A percentile compares a stretch with the other conserved stretches of the same genome.
phyloP scores from a whole-genome alignment of 2,329 filamentous ascomycete species.

The Shiraia sp. region DNA sequence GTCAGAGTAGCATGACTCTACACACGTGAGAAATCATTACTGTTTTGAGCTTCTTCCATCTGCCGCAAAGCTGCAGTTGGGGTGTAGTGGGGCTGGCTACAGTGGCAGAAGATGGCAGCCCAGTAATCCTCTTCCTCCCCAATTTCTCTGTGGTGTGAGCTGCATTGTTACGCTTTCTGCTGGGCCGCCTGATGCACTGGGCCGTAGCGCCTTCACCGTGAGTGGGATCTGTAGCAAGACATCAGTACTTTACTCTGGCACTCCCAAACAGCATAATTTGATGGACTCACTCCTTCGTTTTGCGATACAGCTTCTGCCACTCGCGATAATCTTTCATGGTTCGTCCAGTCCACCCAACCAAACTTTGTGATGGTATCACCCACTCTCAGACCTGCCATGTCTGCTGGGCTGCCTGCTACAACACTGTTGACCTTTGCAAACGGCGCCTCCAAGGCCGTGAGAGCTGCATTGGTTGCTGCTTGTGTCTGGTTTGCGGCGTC shows the following conservation, averaged over 20 bases:
- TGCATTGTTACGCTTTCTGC: conserved; percentile 65
- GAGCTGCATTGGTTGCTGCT: conserved; percentile 26
- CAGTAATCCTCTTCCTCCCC: conserved; percentile 87
- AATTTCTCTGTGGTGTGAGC: conserved; percentile 76
- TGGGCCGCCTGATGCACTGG: conserved; percentile 35
- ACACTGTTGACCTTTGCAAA: conserved; percentile 94
- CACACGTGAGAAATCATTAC: too few relatives aligned
- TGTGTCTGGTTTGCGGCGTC: conserved; percentile 22
- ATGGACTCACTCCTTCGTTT: conserved; percentile 78
- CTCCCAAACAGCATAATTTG: conserved; percentile 9
- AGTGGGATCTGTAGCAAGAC: conserved; percentile 64
- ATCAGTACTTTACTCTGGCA: conserved; percentile 25
- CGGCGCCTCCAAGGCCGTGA: conserved; percentile 58
- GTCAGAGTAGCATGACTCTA: not conserved
- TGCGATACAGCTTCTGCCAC: conserved; percentile 89
- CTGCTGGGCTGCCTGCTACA: conserved; percentile 76
- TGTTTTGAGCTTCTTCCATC: too few relatives aligned
- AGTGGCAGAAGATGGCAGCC: conserved; percentile 88
- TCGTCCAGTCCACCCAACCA: conserved; percentile 79
- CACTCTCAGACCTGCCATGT: conserved; percentile 74
- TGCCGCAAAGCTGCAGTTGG: too few relatives aligned
- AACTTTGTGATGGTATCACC: conserved; percentile 86
- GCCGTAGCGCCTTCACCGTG: conserved; percentile 66
- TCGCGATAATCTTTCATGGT: conserved; percentile 83
- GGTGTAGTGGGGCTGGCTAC: conserved; percentile 47